These are phyloP conservation scores for Trichoderma reesei DNA, from an alignment of 495 filamentous ascomycete species.

Conservation along the genomic window DNA sequence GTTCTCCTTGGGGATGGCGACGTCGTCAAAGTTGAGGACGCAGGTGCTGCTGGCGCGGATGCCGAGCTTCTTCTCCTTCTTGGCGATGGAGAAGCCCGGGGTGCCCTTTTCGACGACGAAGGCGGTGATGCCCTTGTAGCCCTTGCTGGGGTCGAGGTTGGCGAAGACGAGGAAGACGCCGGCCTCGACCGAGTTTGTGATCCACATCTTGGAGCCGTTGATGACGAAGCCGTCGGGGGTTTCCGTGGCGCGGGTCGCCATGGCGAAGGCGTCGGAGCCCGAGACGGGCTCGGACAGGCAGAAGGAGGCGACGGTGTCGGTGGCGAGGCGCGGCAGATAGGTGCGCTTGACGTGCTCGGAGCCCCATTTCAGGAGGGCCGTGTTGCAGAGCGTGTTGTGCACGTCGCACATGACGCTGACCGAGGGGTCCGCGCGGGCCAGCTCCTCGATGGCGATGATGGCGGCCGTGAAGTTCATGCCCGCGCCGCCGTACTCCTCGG, in stretches of 20 bases:
- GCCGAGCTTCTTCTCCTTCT: constrained; percentile 99
- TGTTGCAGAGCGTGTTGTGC: constrained; percentile 97
- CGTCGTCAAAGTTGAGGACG: constrained; percentile 95
- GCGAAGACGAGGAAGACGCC: constrained; percentile 97
- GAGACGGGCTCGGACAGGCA: constrained; percentile 91
- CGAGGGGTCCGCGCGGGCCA: constrained; percentile 87
- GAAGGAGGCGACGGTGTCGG: constrained; percentile 88
- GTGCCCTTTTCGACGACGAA: constrained; percentile 89
- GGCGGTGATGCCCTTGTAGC: constrained; percentile 92
- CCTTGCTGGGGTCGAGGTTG: constrained; percentile 78
- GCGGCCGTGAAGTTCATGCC: constrained; percentile 98
- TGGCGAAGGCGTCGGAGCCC: constrained; percentile 91
- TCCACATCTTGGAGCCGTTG: constrained; percentile 97
- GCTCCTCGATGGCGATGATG: constrained; percentile 93
- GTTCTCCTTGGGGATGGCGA: constrained; percentile 77
- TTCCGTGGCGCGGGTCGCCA: constrained; percentile 76
- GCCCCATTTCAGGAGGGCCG: constrained; percentile 79
- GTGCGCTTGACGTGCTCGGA: constrained; percentile 64
- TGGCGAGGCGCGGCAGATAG: constrained; percentile 81
- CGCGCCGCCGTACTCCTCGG: constrained; percentile 90
- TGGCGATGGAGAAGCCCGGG: constrained; percentile 87
- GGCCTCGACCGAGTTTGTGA: constrained; percentile 91
- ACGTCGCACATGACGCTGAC: constrained; percentile 91
- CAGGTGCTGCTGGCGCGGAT: constrained; percentile 94
- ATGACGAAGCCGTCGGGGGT: constrained; percentile 72